Evolutionary conservation across 2,329 filamentous ascomycete species (phyloP).

Genomic region (Aspergillus sp.): DNA sequence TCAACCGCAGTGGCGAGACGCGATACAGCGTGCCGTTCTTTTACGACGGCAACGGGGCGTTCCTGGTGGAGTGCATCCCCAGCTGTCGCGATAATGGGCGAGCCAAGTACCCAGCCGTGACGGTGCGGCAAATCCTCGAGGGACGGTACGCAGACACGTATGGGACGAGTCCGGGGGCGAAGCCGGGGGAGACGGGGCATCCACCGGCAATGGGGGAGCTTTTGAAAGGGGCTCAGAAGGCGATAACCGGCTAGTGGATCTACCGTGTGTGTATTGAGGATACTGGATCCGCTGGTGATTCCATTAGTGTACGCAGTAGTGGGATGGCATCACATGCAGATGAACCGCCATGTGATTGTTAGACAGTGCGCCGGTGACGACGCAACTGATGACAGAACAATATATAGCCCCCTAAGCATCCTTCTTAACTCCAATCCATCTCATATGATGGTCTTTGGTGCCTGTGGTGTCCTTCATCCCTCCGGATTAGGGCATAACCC

Average conservation of each 20-base stretch:
- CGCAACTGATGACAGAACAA: too few species aligned
- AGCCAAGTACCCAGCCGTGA: constrained; percentile 24
- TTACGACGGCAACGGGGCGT: constrained; percentile 27
- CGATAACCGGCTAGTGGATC: not conserved
- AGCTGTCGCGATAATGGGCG: constrained; percentile 13
- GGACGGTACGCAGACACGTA: constrained; percentile 26
- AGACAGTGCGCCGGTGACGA: too few species aligned
- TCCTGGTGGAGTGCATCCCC: constrained; percentile 22
- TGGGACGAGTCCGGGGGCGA: constrained; percentile 11
- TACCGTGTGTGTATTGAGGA: not conserved
- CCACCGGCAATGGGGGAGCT: not conserved
- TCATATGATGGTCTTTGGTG: too few species aligned
- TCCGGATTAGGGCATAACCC: too few species aligned
- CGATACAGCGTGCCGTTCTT: constrained; percentile 29
- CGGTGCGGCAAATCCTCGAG: constrained; percentile 23
- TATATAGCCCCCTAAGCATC: too few species aligned
- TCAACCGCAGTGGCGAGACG: constrained; percentile 24
- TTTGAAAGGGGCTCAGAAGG: not conserved
- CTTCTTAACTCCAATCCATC: too few species aligned
- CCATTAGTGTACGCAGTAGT: too few species aligned
- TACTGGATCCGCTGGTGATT: not conserved
- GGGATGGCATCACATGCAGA: too few species aligned
- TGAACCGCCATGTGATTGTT: too few species aligned
- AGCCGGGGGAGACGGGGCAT: constrained; percentile 9
- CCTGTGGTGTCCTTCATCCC: too few species aligned